phyloP scores from a whole-genome alignment of 192 early-diverging fungal species.

The Entomortierella parvispora region DNA sequence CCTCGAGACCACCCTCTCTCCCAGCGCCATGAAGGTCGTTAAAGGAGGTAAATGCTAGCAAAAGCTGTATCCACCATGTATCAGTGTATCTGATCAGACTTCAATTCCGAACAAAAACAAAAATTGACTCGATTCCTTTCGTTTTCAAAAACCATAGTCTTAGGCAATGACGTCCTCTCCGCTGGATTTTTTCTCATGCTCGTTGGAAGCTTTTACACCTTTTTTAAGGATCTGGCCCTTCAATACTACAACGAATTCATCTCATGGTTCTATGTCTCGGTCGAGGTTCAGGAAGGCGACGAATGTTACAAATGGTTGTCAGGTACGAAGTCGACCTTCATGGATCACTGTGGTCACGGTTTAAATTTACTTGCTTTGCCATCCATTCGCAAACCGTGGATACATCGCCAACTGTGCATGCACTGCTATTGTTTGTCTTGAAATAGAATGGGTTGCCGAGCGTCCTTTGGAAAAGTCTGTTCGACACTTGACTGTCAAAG shows the following conservation, averaged over 20 bases:
- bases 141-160: constrained; percentile 6
- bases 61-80: too few species aligned
- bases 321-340: constrained; percentile 13
- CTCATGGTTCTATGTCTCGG: constrained; percentile 53
- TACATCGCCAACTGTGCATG: background rate
- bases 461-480: constrained; percentile 47
- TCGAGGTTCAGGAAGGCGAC: constrained; percentile 49
- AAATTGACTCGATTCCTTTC: background rate
- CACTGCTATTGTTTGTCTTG: background rate
- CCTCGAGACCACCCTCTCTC: constrained; percentile 46
- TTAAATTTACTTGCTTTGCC: background rate
- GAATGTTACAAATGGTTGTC: constrained; percentile 50
- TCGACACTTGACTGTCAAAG: constrained; percentile 50
- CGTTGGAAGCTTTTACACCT: constrained; percentile 42
- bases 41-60: constrained; percentile 43
- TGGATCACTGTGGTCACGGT: background rate
- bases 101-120: background rate
- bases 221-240: constrained; percentile 42
- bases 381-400: background rate
- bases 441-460: constrained; percentile 49
- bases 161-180: constrained; percentile 50
- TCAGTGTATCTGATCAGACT: too few species aligned
- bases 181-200: constrained; percentile 52
- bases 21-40: constrained; percentile 42
- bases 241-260: constrained; percentile 41